Evolutionary conservation across 257 asterid genomes (phyloP).

Genomic region (Solanum sejunctum): DNA sequence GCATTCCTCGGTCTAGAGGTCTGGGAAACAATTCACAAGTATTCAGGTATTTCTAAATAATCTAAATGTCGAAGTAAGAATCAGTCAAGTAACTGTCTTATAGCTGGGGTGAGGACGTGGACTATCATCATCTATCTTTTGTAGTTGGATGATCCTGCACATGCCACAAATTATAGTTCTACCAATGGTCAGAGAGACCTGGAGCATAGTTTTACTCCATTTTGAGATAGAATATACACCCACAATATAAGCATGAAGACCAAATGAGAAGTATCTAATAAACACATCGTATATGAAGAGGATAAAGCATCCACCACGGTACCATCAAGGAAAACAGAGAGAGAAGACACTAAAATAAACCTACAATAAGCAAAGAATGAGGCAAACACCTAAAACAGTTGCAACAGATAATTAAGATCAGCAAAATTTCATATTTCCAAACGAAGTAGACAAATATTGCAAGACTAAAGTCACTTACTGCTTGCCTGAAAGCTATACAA

Average conservation of each 20-base stretch:
- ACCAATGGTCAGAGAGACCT: not conserved
- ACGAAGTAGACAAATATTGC: not conserved
- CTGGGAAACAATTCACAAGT: not conserved
- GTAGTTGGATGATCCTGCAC: not conserved
- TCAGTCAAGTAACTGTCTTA: not conserved
- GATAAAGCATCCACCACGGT: not conserved
- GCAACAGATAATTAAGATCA: not conserved
- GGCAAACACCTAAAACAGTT: not conserved
- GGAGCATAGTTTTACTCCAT: not conserved
- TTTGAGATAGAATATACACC: not conserved
- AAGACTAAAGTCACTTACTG: constrained; percentile 40
- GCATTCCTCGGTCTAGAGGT: not conserved
- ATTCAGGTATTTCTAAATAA: not conserved
- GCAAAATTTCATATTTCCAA: not conserved
- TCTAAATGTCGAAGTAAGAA: not conserved
- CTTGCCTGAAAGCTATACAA: constrained; percentile 92
- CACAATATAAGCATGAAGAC: not conserved
- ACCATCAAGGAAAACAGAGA: not conserved
- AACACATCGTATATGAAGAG: not conserved
- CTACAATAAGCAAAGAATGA: not conserved
- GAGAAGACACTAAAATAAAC: not conserved
- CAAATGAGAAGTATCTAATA: not conserved
- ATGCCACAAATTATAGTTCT: not conserved
- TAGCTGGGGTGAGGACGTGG: not conserved
- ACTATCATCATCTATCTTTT: not conserved